Evolutionary conservation across 257 asterid genomes (phyloP), one percentile per base, ranked within the genome.

Genomic region (Fraxinus americana): DNA sequence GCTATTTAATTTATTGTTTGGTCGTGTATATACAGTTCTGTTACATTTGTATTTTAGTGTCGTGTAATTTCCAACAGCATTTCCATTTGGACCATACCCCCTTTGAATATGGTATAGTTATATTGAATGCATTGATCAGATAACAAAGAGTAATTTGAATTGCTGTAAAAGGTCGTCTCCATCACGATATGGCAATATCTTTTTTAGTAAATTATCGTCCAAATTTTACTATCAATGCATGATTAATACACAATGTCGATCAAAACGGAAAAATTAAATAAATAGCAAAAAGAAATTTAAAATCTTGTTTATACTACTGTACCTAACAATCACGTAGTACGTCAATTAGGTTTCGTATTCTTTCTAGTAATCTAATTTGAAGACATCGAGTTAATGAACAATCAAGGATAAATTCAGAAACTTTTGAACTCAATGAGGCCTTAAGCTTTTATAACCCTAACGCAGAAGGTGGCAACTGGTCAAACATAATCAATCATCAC

Each of bases 1-100:
- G 75, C 34, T 82, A 83, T 86, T 84, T 61, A 71, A 83, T 78
- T 87, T 70, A 80, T 90, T 90, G 82, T 84, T 81, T 87, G 84
- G 81, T 74, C 80, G 59, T 83, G 81, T 82, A 86, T 54, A 84
- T 84, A 86, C 70, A 76, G 70, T 82, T 83, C 68, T 70, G 25
- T 79, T 74, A 45, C 41, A 63, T 66, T 45, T 77, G 82, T 77
- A 79, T 70, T 73, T 0, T 68, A 29, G 65, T 77, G 19, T 70
- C 74, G 35, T 41, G 17, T n/a, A n/a, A 17, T n/a, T 67, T 57
- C 75, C 17, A 59, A 13, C 43, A 61, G 11, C 75, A 30, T 45
- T 59, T 65, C 32, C 36, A 29, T 16, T 34, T 70, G 29, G 29
- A 27, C 29, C 3, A 11, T 5, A 8, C 35, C 54, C 17, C 54